These are phyloP conservation scores for Zychaea mexicana DNA, from an alignment of 371 early-diverging fungal species.

Conservation along the genomic window DNA sequence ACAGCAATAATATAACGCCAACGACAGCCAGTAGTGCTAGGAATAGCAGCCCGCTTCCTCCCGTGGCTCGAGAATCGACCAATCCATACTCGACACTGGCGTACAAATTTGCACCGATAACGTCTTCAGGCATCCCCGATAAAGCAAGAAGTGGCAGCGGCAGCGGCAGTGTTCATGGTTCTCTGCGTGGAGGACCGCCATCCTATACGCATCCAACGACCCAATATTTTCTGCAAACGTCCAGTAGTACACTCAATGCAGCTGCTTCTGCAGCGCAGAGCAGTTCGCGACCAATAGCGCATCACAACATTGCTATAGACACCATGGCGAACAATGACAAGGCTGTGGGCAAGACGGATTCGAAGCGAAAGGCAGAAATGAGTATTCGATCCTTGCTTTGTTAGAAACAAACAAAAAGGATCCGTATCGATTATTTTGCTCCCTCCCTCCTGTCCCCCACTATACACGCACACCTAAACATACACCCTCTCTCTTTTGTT, in stretches of 20 bases:
- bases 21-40: neutral
- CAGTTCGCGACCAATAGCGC: constrained; percentile 6
- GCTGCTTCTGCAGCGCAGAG: constrained; percentile 28
- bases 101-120: constrained; percentile 22
- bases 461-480: too few relatives aligned
- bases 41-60: neutral
- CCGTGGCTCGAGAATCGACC: constrained; percentile 7
- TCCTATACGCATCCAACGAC: constrained; percentile 31
- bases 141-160: neutral
- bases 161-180: neutral
- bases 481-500: too few relatives aligned
- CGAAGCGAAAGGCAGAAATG: constrained; percentile 22
- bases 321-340: constrained; percentile 21
- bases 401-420: neutral
- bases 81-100: constrained; percentile 21
- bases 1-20: too few relatives aligned
- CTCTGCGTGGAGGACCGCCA: constrained; percentile 15
- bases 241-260: constrained; percentile 30
- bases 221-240: constrained; percentile 32
- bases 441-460: neutral
- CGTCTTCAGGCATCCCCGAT: neutral
- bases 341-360: constrained; percentile 24
- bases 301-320: neutral
- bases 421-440: neutral
- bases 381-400: constrained; percentile 25